Evolutionary conservation across 1,139 yeast species (phyloP), one percentile per base, ranked within the genome.

Genomic region (Blastobotrys illinoisensis): DNA sequence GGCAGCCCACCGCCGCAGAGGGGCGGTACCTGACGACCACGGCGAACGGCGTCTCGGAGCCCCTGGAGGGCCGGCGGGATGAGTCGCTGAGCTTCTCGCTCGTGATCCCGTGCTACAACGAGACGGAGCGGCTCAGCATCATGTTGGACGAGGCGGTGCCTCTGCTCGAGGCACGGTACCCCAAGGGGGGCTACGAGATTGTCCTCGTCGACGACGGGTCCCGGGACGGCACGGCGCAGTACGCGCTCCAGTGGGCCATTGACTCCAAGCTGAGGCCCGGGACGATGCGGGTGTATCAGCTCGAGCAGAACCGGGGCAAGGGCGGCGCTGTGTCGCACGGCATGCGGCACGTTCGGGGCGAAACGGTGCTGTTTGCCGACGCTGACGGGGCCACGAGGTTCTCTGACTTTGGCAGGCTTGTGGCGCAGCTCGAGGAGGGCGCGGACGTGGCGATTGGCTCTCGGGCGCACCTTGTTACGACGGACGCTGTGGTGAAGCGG

Each of bases 321-420:
- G 99, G 99, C 19, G 99, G 99, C 7, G 99, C 98, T 0, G 99
- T 95, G 0, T 83, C 96, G 16, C 98, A 93, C 69, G 99, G 99
- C 3, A 75, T 93, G 71, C 79, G 86, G 64, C 85, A 83, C 65
- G 73, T 85, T 7, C 76, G 89, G 50, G 99, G 99, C 9, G 70
- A 77, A 58, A 85, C 80, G 64, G 82, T 83, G 9, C 77, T 93
- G 16, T 93, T 93, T 75, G 98, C 97, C 3, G 99, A 93, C 71
- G 99, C 99, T 0, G 99, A 93, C 69, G 99, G 99, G 28, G 99
- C 99, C 3, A 86, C 96, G 21, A 79, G 78, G 64, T 93, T 95
- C 67, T 69, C 80, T 20, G 97, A 91, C 67, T 76, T 88, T 21
- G 68, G 68, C 3, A 80, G 79, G 56, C 75, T 93, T 58, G 62